Base-by-base conservation (phyloP, 140 eudicot species). In the Eryngium alpinum region DNA sequence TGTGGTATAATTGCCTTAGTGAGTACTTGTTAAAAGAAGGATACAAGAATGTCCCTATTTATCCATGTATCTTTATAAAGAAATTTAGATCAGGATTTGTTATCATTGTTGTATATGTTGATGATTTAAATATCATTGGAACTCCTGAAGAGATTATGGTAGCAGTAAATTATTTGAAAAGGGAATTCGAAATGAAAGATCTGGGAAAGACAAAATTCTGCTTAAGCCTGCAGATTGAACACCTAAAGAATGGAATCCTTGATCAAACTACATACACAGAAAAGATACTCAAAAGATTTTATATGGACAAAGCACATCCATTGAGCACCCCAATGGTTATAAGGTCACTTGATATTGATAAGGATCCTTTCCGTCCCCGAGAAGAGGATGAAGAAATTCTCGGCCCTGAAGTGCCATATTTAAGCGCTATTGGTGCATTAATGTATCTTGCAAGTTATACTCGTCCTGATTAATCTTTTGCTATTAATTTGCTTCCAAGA, bases 91-190 rank as follows among this genome's bases (percentile, higher is more conserved):
- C 22, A 9, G 80, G 16, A 22, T 78, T 69, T 79, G 73, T 57
- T 22, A 51, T 51, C 15, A 83, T 78, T 70, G n/a, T n/a, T n/a
- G n/a, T n/a, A n/a, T n/a, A n/a, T n/a, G n/a, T n/a, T n/a, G n/a
- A n/a, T n/a, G n/a, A 83, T 21, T 22, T 83, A 3, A 81, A 81
- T 21, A 51, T 81, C 14, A 81, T 81, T 81, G 79, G 84, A 46
- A 81, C 79, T 81, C 72, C 57, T 28, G 52, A 46, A 16, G 72
- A 72, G 74, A n/a, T 81, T 43, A 24, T 13, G 16, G 51, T 14
- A 9, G 75, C 46, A 22, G 18, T 63, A 38, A 65, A 65, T 24
- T 77, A 13, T 28, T 52, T 53, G 12, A 77, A 83, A 22, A 19
- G 29, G 19, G 44, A 52, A 77, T 44, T 77, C 38, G 66, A 83